Evolutionary conservation across 163 green algal species (phyloP).

Genomic region (Botryococcus braunii): DNA sequence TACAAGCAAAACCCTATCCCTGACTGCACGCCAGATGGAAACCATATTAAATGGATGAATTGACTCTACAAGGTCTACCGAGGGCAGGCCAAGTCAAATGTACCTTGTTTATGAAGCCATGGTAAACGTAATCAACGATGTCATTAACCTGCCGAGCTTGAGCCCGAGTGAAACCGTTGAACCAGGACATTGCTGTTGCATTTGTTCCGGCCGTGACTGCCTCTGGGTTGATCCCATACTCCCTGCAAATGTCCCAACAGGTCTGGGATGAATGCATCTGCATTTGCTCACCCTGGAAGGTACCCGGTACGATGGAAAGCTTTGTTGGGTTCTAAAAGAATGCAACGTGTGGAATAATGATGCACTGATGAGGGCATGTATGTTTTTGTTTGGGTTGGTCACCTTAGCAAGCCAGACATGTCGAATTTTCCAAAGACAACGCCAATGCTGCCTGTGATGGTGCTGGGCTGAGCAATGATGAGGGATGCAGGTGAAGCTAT

Average conservation of each 20-base stretch:
- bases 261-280: too few species aligned
- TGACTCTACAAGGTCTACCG: too few species aligned
- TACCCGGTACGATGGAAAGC: too few species aligned
- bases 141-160: slow-evolving; percentile 20
- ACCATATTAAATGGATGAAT: too few species aligned
- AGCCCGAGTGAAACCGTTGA: slow-evolving; percentile 22
- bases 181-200: slow-evolving; percentile 26
- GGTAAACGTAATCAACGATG: slow-evolving; percentile 38
- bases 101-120: slow-evolving; percentile 44
- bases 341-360: neutral
- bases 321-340: too few species aligned
- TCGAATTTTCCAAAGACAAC: slow-evolving; percentile 31
- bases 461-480: slow-evolving; percentile 46
- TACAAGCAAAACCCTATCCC: too few species aligned
- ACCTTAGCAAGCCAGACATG: slow-evolving; percentile 2
- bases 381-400: too few species aligned
- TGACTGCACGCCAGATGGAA: too few species aligned
- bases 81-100: neutral
- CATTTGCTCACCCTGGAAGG: too few species aligned
- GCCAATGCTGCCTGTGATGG: slow-evolving; percentile 52
- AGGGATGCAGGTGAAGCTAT: slow-evolving; percentile 20
- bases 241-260: neutral
- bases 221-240: slow-evolving; percentile 28
- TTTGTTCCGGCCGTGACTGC: slow-evolving; percentile 32
- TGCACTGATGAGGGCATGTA: too few species aligned